Evolutionary conservation across 2,329 filamentous ascomycete genomes (phyloP).

Genomic region (Aspergillus phoenicis): DNA sequence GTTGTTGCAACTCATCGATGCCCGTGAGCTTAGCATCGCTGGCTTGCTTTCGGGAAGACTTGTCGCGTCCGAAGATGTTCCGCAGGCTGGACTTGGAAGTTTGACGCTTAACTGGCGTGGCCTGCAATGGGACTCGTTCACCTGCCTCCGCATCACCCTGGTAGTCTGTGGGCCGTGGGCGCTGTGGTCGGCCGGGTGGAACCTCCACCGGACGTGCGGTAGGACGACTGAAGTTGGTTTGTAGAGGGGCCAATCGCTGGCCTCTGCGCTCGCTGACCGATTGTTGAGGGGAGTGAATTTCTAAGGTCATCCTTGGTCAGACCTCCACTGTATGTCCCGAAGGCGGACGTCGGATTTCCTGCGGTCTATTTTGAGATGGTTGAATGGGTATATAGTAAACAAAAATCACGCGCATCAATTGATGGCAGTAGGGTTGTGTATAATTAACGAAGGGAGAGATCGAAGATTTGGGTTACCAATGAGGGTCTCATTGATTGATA

Average conservation of each 20-base stretch:
- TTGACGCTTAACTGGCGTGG: slow-evolving; percentile 35
- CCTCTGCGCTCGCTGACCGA: slow-evolving; percentile 43
- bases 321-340: not conserved
- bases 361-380: not conserved
- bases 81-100: slow-evolving; percentile 42
- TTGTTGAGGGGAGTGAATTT: slow-evolving; percentile 23
- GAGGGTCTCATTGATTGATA: not conserved
- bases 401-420: not conserved
- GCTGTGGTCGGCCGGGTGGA: slow-evolving; percentile 29
- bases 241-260: slow-evolving; percentile 38
- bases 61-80: slow-evolving; percentile 41
- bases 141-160: slow-evolving; percentile 29
- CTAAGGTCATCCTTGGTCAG: slow-evolving; percentile 20
- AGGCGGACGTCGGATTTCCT: not conserved
- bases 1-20: slow-evolving; percentile 34
- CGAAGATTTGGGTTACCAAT: not conserved
- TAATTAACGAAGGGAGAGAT: slow-evolving; percentile 1
- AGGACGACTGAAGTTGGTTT: slow-evolving; percentile 41
- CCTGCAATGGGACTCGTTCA: slow-evolving; percentile 37
- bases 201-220: slow-evolving; percentile 21
- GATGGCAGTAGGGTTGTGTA: not conserved
- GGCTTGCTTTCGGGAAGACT: slow-evolving; percentile 31
- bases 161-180: slow-evolving; percentile 37
- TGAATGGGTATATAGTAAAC: not conserved
- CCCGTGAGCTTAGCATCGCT: slow-evolving; percentile 34